Percentiles rank a stretch among this genome's conserved stretches.
Evolutionary conservation across 305 asterid genomes (phyloP).

Genomic region (Fraxinus albicans): DNA sequence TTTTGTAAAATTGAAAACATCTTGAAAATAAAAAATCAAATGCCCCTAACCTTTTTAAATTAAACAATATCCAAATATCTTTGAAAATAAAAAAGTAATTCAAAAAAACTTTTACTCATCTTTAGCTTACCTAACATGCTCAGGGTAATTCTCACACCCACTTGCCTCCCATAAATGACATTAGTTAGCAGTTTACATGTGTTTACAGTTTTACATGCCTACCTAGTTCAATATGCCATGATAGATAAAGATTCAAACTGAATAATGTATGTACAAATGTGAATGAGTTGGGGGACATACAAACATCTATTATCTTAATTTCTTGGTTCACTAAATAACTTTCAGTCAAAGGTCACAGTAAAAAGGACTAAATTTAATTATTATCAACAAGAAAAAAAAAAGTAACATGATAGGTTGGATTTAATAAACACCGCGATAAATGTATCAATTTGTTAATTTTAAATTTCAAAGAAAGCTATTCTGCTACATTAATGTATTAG

Average conservation of each 20-base stretch:
- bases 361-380: neutral
- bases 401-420: neutral
- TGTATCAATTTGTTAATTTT: neutral
- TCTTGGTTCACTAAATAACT: neutral
- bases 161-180: neutral
- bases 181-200: neutral
- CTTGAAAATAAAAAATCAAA: too few relatives aligned
- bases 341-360: conserved; percentile 4
- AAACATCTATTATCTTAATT: conserved; percentile 2
- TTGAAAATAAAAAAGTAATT: neutral
- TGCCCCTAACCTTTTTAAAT: neutral
- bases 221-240: too few relatives aligned
- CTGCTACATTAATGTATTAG: neutral
- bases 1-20: neutral
- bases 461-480: neutral
- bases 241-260: neutral
- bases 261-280: neutral
- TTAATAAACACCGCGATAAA: neutral
- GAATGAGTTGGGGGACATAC: conserved; percentile 23
- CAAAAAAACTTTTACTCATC: neutral
- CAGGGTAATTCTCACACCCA: neutral
- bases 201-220: neutral
- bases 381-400: neutral
- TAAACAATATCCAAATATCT: neutral
- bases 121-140: neutral